These are phyloP conservation scores for Tylopilus balloui DNA, from an alignment of 768 basidiomycete genomes.

Conservation along the genomic window DNA sequence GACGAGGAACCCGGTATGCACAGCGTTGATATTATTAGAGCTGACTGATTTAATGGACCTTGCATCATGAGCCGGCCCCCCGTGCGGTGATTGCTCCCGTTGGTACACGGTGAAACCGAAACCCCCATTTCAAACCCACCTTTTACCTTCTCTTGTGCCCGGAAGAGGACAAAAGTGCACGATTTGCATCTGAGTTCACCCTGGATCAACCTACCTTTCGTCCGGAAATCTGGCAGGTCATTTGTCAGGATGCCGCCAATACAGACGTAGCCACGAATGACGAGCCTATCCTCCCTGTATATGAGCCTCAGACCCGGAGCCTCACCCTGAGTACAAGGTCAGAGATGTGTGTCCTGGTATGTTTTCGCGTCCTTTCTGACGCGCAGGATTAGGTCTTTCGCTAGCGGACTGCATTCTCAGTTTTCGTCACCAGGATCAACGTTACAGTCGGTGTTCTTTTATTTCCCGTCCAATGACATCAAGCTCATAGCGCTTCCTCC, in stretches of 20 bases:
- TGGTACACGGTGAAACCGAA: not conserved
- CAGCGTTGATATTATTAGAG: not conserved
- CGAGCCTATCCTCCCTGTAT: slow-evolving; percentile 21
- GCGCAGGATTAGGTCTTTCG: slow-evolving; percentile 5
- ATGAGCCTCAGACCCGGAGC: slow-evolving; percentile 11
- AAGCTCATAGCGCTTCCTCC: slow-evolving; percentile 6
- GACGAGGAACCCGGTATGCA: not conserved
- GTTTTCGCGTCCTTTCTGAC: not conserved
- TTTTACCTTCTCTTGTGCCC: not conserved
- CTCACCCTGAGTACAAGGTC: not conserved
- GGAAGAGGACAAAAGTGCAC: not conserved
- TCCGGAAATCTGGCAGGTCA: slow-evolving; percentile 22
- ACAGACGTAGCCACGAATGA: not conserved
- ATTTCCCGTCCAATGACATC: not conserved
- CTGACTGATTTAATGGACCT: not conserved
- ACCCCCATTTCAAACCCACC: not conserved
- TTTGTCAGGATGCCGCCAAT: slow-evolving; percentile 15
- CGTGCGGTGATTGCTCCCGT: not conserved
- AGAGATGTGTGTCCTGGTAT: not conserved
- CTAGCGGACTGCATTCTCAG: slow-evolving; percentile 9
- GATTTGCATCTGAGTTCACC: not conserved
- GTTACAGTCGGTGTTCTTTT: slow-evolving; percentile 10
- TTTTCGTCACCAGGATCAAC: not conserved
- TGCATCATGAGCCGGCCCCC: not conserved
- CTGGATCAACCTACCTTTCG: slow-evolving; percentile 15